Percentiles rank a stretch among this genome's conserved stretches.
phyloP scores from a whole-genome alignment of 306 rosid species.

The Medicago arabica region DNA sequence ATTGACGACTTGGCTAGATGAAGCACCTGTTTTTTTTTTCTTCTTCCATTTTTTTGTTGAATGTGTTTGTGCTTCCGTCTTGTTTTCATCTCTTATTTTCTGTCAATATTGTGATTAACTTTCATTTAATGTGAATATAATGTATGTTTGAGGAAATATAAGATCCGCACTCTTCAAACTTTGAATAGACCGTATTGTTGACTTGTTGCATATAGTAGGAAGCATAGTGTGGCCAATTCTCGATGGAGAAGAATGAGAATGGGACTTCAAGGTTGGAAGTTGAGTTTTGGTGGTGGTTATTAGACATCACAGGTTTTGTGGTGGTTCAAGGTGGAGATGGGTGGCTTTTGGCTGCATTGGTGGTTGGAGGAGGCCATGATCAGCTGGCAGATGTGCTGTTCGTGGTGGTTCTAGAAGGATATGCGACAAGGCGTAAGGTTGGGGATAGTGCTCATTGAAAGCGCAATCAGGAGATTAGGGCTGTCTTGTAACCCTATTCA shows the following conservation, averaged over 20 bases:
- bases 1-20: neutral
- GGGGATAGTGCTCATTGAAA: neutral
- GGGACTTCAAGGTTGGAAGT: too few species aligned
- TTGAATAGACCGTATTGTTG: neutral
- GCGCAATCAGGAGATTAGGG: neutral
- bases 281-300: too few species aligned
- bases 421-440: neutral
- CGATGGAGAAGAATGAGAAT: too few species aligned
- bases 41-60: neutral
- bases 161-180: neutral
- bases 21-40: neutral
- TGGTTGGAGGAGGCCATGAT: too few species aligned
- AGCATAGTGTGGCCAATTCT: neutral
- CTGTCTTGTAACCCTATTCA: neutral
- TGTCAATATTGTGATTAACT: neutral
- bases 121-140: neutral
- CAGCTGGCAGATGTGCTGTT: too few species aligned
- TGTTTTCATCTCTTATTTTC: neutral
- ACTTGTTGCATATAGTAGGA: neutral
- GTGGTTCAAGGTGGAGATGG: too few species aligned
- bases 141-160: neutral
- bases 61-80: neutral
- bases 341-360: too few species aligned
- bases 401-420: too few species aligned
- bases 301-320: too few species aligned